Base-by-base conservation (phyloP, 441 rosid species). In the Euphorbia corollata region DNA sequence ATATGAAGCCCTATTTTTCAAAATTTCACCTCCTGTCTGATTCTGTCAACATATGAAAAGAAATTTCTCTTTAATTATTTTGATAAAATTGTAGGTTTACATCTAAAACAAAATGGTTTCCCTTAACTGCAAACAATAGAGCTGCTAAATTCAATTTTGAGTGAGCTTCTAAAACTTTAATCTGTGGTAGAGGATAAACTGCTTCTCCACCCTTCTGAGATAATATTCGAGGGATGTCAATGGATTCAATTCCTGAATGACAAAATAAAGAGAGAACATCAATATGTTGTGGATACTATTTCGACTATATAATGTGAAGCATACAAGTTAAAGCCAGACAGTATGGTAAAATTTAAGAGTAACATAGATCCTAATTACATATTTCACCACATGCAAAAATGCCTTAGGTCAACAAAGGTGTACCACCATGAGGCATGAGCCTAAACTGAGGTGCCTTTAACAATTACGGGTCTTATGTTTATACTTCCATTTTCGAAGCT, bases 151-250 rank as follows among this genome's bases (percentile, higher is more conserved):
- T 95, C 79, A 95, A 76, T 81, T 86, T 95, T 76, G 97, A 86
- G 73, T 95, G 99, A 76, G 87, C 92, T 92, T 90, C 99, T 56
- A 96, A 69, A 68, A 82, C 78, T 80, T 73, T 90, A 71, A 96
- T 88, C 65, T 88, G 81, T 51, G 99, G 99, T 75, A 92, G 78
- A 71, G 98, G 98, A 77, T 92, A 96, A 73, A 96, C 96, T 53
- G 99, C 79, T 85, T 96, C 99, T 72, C 98, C 99, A 62, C 96
- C 96, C 82, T 89, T 92, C 77, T 92, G 97, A 71, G 96, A 92
- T 67, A 96, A 86, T 83, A 96, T 77, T 68, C 85, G 85, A 74
- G 97, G 98, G 64, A 95, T 81, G 77, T 95, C 98, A 67, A 92
- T 80, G 41, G 92, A 76, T 71, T 92, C 99, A 75, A 90, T 92